phyloP scores from a whole-genome alignment of 768 basidiomycete species.

The Lactifluus hygrophoroides region DNA sequence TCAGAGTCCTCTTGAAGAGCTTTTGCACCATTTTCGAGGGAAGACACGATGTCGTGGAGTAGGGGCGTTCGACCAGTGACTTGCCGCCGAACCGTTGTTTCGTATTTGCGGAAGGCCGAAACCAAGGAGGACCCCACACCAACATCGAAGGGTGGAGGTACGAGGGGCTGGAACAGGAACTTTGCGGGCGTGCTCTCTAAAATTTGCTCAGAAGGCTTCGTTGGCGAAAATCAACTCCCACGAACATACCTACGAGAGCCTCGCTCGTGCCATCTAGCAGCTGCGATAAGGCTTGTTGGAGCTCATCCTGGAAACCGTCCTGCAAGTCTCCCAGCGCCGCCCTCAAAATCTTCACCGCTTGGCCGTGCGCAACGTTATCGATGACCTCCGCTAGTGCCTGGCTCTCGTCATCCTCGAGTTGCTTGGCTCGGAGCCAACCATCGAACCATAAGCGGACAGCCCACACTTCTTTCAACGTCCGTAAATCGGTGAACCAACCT shows the following conservation, averaged over 20 bases:
- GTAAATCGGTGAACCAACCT: conserved; percentile 51
- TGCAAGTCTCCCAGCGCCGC: conserved; percentile 36
- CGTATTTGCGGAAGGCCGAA: conserved; percentile 53
- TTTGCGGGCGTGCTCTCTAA: conserved; percentile 45
- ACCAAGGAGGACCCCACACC: conserved; percentile 31
- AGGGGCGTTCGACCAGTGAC: conserved; percentile 56
- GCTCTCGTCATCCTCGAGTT: conserved; percentile 43
- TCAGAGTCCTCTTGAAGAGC: conserved; percentile 52
- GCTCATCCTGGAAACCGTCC: conserved; percentile 36
- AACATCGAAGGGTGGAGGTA: conserved; percentile 37
- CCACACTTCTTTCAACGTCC: conserved; percentile 65
- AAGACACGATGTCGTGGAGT: conserved; percentile 47
- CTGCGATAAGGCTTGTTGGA: conserved; percentile 34
- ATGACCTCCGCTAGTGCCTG: conserved; percentile 35
- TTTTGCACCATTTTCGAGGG: conserved; percentile 51
- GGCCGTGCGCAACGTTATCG: conserved; percentile 45
- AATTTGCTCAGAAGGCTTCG: conserved; percentile 3
- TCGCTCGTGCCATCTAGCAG: conserved; percentile 25
- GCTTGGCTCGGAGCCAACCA: conserved; percentile 35
- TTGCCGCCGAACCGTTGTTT: conserved; percentile 49
- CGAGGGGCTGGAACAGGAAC: conserved; percentile 48
- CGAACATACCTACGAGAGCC: conserved; percentile 26
- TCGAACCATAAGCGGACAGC: conserved; percentile 45
- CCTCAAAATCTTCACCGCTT: conserved; percentile 55
- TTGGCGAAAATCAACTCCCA: neutral